Base-by-base conservation (phyloP, 2,329 filamentous ascomycete genomes). In the Ophiostoma himal-ulmi region DNA sequence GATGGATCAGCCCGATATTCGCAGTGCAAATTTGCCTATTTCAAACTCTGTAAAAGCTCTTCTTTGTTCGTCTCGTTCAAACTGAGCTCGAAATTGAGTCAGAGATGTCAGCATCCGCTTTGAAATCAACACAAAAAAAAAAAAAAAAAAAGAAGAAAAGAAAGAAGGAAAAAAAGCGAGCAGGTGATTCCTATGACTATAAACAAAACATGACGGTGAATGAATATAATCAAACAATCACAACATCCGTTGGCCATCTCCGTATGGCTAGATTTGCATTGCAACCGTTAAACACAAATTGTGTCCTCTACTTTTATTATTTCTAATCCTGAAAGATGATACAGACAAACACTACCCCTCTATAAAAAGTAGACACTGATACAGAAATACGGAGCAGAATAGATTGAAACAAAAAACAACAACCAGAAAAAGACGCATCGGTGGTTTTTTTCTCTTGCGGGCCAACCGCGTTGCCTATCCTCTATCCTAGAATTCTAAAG, bases 391-490 rank as follows among this genome's bases (percentile, higher is more conserved):
- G 52, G 22, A 57, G 22, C n/a, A 57, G 30, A 57, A 22, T 10
- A 57, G 14, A 26, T 14, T 1, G 52, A 57, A 54, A 57, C 8
- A n/a, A 44, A 17, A 44, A 44, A 20, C 3, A 6, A 2, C 14
- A 48, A 8, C n/a, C 52, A 57, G 44, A 57, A 57, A 62, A 62
- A 62, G 57, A 62, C 57, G 57, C 57, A 62, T 62, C 57, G 39
- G 3, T 14, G 7, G 1, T 44, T 44, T 44, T 44, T 57, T 22
- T 57, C 20, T 57, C 52, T 57, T 57, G 52, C 52, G 52, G 52
- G 52, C 52, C 52, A 30, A 26, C 52, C 52, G 52, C 52, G 52
- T 30, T 26, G 48, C 44, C 44, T 17, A 48, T n/a, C n/a, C 44
- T 48, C 44, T 48, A 5, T 20, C 6, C 5, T 48, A 17, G 8